Evolutionary conservation across 768 basidiomycete species (phyloP).

Genomic region (Mycena leptocephala): DNA sequence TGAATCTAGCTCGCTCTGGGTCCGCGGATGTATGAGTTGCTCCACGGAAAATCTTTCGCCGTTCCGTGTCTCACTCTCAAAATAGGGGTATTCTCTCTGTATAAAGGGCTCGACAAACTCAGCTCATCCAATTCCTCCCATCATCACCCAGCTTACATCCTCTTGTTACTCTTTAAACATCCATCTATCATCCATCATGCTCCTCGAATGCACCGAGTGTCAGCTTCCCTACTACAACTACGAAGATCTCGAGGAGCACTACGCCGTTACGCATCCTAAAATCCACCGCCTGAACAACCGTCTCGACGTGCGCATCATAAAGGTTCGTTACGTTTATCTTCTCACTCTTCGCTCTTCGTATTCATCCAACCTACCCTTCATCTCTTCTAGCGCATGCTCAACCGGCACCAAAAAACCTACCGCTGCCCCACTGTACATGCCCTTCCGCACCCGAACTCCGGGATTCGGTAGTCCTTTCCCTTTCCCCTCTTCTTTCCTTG

Average conservation of each 20-base stretch:
- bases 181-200: slow-evolving; percentile 8
- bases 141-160: background rate
- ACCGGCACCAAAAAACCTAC: slow-evolving; percentile 27
- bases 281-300: background rate
- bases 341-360: background rate
- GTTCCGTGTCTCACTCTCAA: background rate
- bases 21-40: slow-evolving; percentile 13
- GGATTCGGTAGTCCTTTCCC: slow-evolving; percentile 1
- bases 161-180: background rate
- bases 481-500: background rate
- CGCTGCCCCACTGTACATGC: slow-evolving; percentile 29
- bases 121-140: background rate
- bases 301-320: slow-evolving; percentile 17
- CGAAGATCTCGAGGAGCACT: slow-evolving; percentile 25
- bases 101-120: background rate
- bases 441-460: slow-evolving; percentile 32
- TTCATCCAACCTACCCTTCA: background rate
- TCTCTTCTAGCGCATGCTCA: slow-evolving; percentile 21
- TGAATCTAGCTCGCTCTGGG: too few relatives aligned
- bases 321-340: slow-evolving; percentile 4
- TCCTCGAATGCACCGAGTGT: slow-evolving; percentile 33
- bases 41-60: slow-evolving; percentile 6
- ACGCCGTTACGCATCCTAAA: slow-evolving; percentile 24
- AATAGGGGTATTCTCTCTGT: slow-evolving; percentile 4
- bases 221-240: slow-evolving; percentile 28